A percentile compares a stretch with the other conserved stretches of the same genome.
These are phyloP conservation scores for Acrasis kona DNA, from an alignment of 78 protist species.

Conservation along the genomic window DNA sequence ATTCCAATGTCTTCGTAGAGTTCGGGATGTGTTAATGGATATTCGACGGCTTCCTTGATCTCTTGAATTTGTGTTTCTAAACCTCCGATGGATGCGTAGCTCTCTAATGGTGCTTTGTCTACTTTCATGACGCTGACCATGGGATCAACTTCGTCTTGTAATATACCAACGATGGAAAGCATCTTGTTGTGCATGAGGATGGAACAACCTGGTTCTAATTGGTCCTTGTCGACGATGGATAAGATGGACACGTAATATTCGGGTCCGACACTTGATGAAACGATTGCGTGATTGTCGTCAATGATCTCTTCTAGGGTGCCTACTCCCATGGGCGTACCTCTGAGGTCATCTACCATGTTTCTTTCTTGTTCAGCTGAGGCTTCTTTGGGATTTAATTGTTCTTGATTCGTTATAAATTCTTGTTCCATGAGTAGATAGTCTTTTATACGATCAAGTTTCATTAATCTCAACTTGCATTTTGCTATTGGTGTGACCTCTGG, in stretches of 20 bases:
- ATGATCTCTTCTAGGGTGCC: conserved; percentile 98
- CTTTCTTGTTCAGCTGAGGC: conserved; percentile 69
- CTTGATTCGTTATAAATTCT: conserved; percentile 93
- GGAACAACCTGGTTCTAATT: conserved; percentile 86
- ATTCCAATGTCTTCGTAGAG: conserved; percentile 98
- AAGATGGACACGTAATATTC: conserved; percentile 94
- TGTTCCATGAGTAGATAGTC: conserved; percentile 97
- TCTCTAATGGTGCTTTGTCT: conserved; percentile 97
- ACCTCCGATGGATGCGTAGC: conserved; percentile 99
- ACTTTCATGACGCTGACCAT: conserved; percentile 98
- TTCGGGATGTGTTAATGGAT: conserved; percentile 99
- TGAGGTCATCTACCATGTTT: conserved; percentile 82
- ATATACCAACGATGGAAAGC: conserved; percentile 88
- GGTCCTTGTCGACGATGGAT: conserved; percentile 96
- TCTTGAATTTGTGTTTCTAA: conserved; percentile 95
- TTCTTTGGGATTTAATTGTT: conserved; percentile 74
- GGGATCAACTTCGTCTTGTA: conserved; percentile 94
- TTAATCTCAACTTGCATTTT: conserved; percentile 81
- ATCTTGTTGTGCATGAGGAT: conserved; percentile 86
- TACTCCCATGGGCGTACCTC: conserved; percentile 97
- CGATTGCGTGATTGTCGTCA: conserved; percentile 97
- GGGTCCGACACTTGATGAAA: conserved; percentile 80
- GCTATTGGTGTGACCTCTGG: conserved; percentile 79
- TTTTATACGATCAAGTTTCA: conserved; percentile 91
- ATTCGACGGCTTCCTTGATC: conserved; percentile 98